These are phyloP conservation scores for Torulaspora globosa DNA, from an alignment of 1,139 yeast genomes.

Conservation along the genomic window DNA sequence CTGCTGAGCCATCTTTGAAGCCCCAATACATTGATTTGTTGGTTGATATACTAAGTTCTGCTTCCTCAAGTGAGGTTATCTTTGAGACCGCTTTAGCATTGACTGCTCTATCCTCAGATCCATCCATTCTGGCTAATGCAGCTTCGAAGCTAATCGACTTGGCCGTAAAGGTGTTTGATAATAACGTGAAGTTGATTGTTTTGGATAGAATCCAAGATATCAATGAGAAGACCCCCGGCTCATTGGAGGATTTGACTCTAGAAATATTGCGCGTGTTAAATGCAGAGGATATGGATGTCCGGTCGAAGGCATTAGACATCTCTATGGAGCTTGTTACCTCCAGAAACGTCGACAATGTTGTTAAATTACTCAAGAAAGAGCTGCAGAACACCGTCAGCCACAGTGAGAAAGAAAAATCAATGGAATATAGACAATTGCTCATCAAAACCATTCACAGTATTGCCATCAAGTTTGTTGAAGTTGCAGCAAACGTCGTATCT, in stretches of 20 bases:
- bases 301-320: constrained; percentile 80
- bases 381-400: constrained; percentile 71
- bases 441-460: constrained; percentile 86
- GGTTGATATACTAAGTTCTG: constrained; percentile 65
- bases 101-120: constrained; percentile 65
- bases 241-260: constrained; percentile 77
- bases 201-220: constrained; percentile 80
- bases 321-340: constrained; percentile 74
- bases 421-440: constrained; percentile 84
- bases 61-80: constrained; percentile 69
- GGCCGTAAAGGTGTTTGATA: constrained; percentile 88
- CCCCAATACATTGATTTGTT: constrained; percentile 69
- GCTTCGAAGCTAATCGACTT: constrained; percentile 83
- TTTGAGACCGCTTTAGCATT: constrained; percentile 91
- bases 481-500: constrained; percentile 88
- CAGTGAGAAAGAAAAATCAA: constrained; percentile 53
- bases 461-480: constrained; percentile 85
- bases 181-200: constrained; percentile 88
- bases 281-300: constrained; percentile 86
- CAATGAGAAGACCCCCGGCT: constrained; percentile 72
- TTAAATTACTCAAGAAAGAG: constrained; percentile 87
- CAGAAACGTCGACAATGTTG: constrained; percentile 92
- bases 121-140: constrained; percentile 64
- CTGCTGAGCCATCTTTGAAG: constrained; percentile 58
- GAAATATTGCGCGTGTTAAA: constrained; percentile 83